phyloP scores from a whole-genome alignment of 257 asterid genomes.

The Lycium barbarum region DNA sequence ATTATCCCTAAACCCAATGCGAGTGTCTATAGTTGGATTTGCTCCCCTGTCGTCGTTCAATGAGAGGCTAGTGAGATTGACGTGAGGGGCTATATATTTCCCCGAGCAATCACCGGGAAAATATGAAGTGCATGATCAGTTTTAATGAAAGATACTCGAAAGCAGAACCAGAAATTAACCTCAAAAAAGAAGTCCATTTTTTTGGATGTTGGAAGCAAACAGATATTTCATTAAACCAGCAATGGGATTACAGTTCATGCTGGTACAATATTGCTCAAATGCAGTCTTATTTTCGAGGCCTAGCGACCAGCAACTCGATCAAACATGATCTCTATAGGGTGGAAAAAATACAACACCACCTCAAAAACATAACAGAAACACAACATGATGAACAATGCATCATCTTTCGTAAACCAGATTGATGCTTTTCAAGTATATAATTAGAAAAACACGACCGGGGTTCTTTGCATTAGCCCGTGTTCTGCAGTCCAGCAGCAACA shows the following conservation, averaged over 20 bases:
- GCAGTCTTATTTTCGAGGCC: constrained; percentile 9
- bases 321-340: constrained; percentile 14
- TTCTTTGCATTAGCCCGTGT: constrained; percentile 46
- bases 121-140: background rate
- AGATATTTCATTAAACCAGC: constrained; percentile 5
- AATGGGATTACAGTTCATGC: constrained; percentile 20
- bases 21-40: background rate
- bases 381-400: background rate
- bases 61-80: background rate
- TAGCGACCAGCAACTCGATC: background rate
- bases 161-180: background rate
- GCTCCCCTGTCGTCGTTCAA: background rate
- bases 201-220: constrained; percentile 2
- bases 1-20: background rate
- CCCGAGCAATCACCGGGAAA: background rate
- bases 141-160: background rate
- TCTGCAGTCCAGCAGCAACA: constrained; percentile 65
- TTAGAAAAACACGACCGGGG: background rate
- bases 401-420: constrained; percentile 6
- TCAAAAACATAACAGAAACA: constrained; percentile 3
- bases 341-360: constrained; percentile 20
- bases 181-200: background rate
- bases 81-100: background rate
- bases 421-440: background rate
- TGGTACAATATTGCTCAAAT: background rate